Base-by-base conservation (phyloP, 331 rosid genomes). In the Saraca asoca region DNA sequence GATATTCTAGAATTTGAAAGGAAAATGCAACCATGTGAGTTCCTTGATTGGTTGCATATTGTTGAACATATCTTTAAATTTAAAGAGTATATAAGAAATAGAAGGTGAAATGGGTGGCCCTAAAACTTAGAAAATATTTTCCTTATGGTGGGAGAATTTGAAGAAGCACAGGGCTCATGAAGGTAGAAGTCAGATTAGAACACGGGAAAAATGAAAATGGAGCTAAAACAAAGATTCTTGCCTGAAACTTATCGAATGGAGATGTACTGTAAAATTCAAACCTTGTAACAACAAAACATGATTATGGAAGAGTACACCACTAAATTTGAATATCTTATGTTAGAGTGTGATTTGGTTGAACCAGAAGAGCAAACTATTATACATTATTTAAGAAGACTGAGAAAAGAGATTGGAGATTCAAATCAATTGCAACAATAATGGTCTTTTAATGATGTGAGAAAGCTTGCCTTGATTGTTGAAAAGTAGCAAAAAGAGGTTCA, bases 101-200 rank as follows among this genome's bases (percentile, higher is more conserved):
- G 9, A 67, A 63, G 20, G 63, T 67, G 43, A 67, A 58, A 10
- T 7, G 45, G 2, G 34, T 70, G 8, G 18, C 45, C 7, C 7
- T 68, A 7, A 68, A 43, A 29, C 45, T 69, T 14, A 39, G 17
- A 12, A 70, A 59, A 10, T 39, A 35, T n/a, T 51, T n/a, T 70
- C 52, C 15, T 19, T 6, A 31, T 70, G 69, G 68, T 70, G 34
- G 59, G 31, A 38, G 24, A 52, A 59, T 24, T 9, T 50, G 2
- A 51, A 61, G 53, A 51, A 15, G 11, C 16, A 56, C 2, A 5
- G 15, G 1, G 37, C 0, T 61, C 5, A 18, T 0, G 58, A 61
- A 20, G 54, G 38, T 0, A 14, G 43, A 58, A 34, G 58, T 0
- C 0, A 12, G 4, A 57, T 69, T 8, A 39, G 8, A 37, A 9